Conservation (phyloP, 2,329 filamentous ascomycete genomes). For the Arthrobotrys pseudoclavata region DNA sequence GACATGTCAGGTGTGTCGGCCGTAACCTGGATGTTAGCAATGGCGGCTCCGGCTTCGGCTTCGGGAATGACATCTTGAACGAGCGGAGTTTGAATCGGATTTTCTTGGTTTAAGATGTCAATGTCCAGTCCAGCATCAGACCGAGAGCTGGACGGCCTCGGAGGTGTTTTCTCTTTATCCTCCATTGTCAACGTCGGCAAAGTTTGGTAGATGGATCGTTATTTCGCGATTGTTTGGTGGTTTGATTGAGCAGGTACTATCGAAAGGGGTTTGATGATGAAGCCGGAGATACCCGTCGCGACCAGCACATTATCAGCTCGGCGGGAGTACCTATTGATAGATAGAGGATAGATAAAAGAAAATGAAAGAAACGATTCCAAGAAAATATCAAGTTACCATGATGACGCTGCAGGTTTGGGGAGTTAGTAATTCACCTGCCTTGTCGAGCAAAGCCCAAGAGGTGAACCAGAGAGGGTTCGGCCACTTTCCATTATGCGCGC, state of each 20-base stretch:
- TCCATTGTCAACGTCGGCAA: constrained; percentile 14
- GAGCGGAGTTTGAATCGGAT: constrained; percentile 76
- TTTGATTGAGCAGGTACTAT: constrained; percentile 1
- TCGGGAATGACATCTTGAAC: constrained; percentile 53
- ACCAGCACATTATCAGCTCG: constrained; percentile 47
- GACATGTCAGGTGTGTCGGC: constrained; percentile 25
- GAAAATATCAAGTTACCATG: constrained; percentile 29
- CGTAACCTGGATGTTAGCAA: constrained; percentile 28
- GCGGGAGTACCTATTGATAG: constrained; percentile 9
- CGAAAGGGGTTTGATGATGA: constrained; percentile 38
- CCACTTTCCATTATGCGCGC: constrained; percentile 41
- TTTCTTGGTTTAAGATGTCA: constrained; percentile 79
- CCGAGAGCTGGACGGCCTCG: constrained; percentile 63
- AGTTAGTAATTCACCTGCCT: constrained; percentile 28
- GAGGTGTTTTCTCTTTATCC: constrained; percentile 28
- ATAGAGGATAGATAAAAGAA: not conserved
- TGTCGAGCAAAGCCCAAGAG: constrained; percentile 19
- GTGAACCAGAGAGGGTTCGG: too few relatives aligned
- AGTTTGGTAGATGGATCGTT: not conserved
- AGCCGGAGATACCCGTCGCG: constrained; percentile 36
- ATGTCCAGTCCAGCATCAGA: constrained; percentile 77
- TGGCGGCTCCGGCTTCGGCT: constrained; percentile 65
- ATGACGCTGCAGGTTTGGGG: constrained; percentile 6
- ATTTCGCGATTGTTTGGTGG: not conserved
- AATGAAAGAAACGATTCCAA: not conserved